Conservation (phyloP, 2,329 filamentous ascomycete species). For the Daldinia sp. region DNA sequence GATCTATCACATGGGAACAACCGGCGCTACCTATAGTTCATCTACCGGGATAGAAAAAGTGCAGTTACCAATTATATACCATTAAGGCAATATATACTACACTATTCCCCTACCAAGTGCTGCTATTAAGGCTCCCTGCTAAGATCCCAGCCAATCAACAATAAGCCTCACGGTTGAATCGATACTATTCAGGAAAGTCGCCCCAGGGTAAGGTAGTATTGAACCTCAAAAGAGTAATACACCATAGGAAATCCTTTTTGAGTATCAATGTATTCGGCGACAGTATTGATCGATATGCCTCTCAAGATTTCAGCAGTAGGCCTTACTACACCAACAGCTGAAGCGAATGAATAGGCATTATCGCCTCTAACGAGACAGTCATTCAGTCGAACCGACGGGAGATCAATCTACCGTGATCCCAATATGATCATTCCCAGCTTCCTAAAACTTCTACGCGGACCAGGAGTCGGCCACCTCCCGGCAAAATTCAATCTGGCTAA, state of each 20-base stretch:
- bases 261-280: not conserved
- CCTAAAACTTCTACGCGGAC: constrained; percentile 10
- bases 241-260: constrained; percentile 1
- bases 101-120: constrained; percentile 1
- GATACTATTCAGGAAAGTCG: constrained; percentile 24
- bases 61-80: not conserved
- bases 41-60: constrained; percentile 12
- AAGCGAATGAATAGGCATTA: not conserved
- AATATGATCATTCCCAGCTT: constrained; percentile 9
- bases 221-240: not conserved
- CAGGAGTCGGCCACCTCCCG: constrained; percentile 28
- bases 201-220: constrained; percentile 3
- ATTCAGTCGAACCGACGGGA: not conserved
- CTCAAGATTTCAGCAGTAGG: not conserved
- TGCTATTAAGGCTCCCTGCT: not conserved
- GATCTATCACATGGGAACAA: constrained; percentile 12
- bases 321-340: not conserved
- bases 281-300: too few species aligned
- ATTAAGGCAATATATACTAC: not conserved
- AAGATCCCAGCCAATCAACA: constrained; percentile 20
- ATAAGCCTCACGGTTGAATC: constrained; percentile 7
- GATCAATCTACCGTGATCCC: constrained; percentile 8
- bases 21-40: constrained; percentile 15
- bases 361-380: not conserved
- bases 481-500: constrained; percentile 45